Conservation (phyloP, 1,284 basidiomycete species). For the Moesziomyces sp. region DNA sequence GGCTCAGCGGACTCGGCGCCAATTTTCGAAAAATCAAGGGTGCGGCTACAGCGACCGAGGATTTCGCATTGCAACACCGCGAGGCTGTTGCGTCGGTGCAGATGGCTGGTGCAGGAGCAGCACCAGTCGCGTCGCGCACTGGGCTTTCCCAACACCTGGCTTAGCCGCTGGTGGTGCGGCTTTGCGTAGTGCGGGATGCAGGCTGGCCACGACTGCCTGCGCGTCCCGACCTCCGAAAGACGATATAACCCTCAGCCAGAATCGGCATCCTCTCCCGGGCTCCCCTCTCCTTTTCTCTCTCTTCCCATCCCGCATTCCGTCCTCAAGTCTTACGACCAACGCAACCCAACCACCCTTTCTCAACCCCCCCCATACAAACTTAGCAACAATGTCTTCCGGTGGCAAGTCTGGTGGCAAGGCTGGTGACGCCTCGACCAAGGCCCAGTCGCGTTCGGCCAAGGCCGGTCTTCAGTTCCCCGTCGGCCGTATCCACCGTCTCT, state of each 20-base stretch:
- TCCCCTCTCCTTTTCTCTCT: constrained; percentile 16
- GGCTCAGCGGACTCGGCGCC: neutral
- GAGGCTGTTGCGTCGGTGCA: no score
- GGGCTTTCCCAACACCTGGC: neutral
- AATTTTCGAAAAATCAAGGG: neutral
- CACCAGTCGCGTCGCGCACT: neutral
- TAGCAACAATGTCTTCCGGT: constrained; percentile 64
- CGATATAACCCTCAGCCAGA: constrained; percentile 42
- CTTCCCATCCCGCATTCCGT: constrained; percentile 25
- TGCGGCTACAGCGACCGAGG: neutral
- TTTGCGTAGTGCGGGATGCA: neutral
- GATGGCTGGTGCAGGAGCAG: neutral
- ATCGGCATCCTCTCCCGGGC: constrained; percentile 20
- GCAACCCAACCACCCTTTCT: constrained; percentile 9
- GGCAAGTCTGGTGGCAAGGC: constrained; percentile 70
- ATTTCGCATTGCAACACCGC: neutral
- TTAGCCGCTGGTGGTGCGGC: neutral
- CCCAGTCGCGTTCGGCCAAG: constrained; percentile 81
- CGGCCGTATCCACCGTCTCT: constrained; percentile 92
- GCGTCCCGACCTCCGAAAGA: constrained; percentile 20
- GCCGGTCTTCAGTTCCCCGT: constrained; percentile 83
- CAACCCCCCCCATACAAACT: constrained; percentile 22
- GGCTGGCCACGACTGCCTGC: constrained; percentile 1
- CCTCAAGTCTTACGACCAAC: constrained; percentile 32
- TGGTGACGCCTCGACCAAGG: constrained; percentile 70